Evolutionary conservation across 2,329 filamentous ascomycete species (phyloP).

Genomic region (Sporothrix mexicana): DNA sequence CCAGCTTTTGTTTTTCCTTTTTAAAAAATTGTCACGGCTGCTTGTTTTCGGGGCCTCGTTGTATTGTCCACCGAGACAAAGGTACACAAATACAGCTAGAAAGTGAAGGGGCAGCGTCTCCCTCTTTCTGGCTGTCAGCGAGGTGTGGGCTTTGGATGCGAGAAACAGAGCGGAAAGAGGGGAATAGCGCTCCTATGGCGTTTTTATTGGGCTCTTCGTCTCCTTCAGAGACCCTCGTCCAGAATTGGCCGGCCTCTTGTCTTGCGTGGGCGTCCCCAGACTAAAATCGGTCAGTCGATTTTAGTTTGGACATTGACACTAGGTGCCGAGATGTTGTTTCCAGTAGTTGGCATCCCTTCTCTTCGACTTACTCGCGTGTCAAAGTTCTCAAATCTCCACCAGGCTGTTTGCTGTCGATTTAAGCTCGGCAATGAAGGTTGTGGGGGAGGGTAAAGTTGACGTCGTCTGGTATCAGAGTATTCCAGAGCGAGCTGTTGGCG

Average conservation of each 20-base stretch:
- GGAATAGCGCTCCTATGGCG: conserved; percentile 13
- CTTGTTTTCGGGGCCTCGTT: background rate
- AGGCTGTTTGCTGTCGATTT: background rate
- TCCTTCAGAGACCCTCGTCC: background rate
- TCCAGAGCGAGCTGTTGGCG: background rate
- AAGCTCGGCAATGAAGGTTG: background rate
- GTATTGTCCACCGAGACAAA: background rate
- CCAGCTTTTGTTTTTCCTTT: background rate
- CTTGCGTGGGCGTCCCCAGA: background rate
- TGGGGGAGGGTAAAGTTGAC: background rate
- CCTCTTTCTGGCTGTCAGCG: background rate
- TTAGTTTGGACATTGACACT: background rate
- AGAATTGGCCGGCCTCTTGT: background rate
- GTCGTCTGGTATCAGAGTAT: background rate
- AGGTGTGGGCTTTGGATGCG: background rate
- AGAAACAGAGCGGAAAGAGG: background rate
- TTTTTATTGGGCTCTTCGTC: background rate
- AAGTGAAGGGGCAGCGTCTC: background rate
- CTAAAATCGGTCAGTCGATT: background rate
- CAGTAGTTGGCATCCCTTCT: background rate
- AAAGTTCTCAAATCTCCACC: background rate
- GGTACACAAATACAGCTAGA: background rate
- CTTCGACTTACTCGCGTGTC: background rate
- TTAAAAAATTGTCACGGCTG: background rate
- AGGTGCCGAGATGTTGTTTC: conserved; percentile 6